Base-by-base conservation (phyloP, 1,284 basidiomycete genomes). In the Irpex rosettiformis region DNA sequence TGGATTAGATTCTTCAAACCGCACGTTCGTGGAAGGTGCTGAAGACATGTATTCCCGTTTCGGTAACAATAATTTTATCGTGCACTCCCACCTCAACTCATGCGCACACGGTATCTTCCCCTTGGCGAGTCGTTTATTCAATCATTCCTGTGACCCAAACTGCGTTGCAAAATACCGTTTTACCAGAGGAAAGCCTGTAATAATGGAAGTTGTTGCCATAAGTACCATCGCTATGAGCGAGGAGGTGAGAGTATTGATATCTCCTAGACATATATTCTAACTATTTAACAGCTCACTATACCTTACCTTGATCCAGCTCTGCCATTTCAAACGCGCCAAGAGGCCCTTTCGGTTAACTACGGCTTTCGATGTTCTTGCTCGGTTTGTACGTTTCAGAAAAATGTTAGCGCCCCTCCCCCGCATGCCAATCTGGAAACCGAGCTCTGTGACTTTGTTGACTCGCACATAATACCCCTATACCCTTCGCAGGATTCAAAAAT, bases 251-350 rank as follows among this genome's bases (percentile, higher is more conserved):
- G 74, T 57, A 13, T 37, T 25, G 21, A 48, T 30, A 54, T 40
- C 24, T 7, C 28, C 57, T 48, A 7, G 27, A 33, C 18, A 51
- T 51, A 42, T 37, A 30, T 21, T 43, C 42, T 54, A 43, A 51
- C 27, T 24, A 3, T 5, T n/a, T 25, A 29, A 45, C 58, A 91
- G 89, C 79, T 91, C 52, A 85, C 79, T 54, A 75, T 91, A 27
- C 82, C 89, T 3, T 92, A 92, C 66, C 71, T 89, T 45, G 89
- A 92, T 66, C 89, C 89, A 11, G 89, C 88, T 6, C 74, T 91
- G 8, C 71, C 75, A 5, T 67, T 81, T 40, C 77, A 85, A 62
- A 77, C 80, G 6, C 83, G 88, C 3, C 77, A 80, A 57, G 76
- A 82, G 33, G 81, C 84, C 25, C 78, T 89, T 40, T 73, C 77